Evolutionary conservation across 2,329 filamentous ascomycete species (phyloP), one percentile per base, ranked within the genome.

Genomic region (Neofusicoccum sp.): DNA sequence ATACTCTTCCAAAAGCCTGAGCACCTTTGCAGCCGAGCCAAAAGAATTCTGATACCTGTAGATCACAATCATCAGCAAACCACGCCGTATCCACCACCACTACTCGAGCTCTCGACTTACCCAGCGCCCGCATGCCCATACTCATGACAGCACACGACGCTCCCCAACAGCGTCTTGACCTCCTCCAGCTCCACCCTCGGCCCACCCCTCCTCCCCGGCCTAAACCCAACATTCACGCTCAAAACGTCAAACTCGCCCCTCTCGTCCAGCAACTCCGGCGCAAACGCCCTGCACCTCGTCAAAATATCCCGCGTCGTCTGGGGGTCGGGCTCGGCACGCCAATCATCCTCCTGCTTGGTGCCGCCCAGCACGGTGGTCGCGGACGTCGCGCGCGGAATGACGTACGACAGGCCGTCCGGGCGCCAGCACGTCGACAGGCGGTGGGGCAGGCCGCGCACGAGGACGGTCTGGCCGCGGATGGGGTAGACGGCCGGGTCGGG

Each of bases 41-140:
- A 66, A 56, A 24, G 63, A 63, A 48, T 65, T 66, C 62, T 68
- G 66, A 44, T 61, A 61, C 30, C 47, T 49, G n/a, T 49, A 5
- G 8, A 20, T n/a, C n/a, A 7, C 12, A 8, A 30, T n/a, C 9
- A 30, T 49, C 24, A 30, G 47, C 7, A 33, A 31, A 34, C 24
- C 47, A 34, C 20, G 20, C 20, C 20, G 20, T 2, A 20, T 2
- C 20, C 20, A 6, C 26, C 14, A 49, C 20, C 20, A 6, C 26
- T 6, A 49, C 26, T 28, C 20, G 4, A 30, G 3, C 12, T 7
- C 8, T 12, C 11, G 30, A 6, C 47, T 49, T 63, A 72, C 36
- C 79, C 79, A 43, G 73, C 78, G 2, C 78, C 78, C 24, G 72
- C 75, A 75, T 80, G 77, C 11, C 79, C 79, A 74, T 81, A 82